Evolutionary conservation across 2,329 filamentous ascomycete genomes (phyloP), one percentile per base, ranked within the genome.

Genomic region (Zymoseptoria ardabiliae): DNA sequence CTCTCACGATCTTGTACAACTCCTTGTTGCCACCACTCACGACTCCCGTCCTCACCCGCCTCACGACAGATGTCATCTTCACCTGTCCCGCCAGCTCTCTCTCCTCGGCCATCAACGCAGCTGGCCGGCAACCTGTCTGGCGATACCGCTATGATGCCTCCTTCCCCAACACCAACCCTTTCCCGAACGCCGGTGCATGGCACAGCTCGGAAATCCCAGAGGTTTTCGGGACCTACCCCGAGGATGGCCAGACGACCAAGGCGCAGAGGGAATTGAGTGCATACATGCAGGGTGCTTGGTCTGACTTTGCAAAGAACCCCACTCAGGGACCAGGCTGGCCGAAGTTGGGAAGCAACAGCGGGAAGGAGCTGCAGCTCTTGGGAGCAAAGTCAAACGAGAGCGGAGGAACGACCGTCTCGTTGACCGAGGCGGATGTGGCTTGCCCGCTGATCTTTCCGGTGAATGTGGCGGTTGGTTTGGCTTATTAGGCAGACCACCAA

Each of bases 141-240:
- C 64, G 67, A 55, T 70, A 70, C 61, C 54, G 62, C 51, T 71
- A 72, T 61, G 63, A 66, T 21, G 70, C 65, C 28, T 60, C 65
- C 61, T 73, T 65, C 54, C 63, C 69, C 11, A 72, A 72, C 55
- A 57, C 65, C 19, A 52, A 4, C 50, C 61, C 19, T 64, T 61
- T 49, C 64, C 63, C 1, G n/a, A 59, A 63, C 48, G 53, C 55
- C 7, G 70, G 71, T 2, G 72, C 69, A 2, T 76, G 71, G 50
- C 74, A 76, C 54, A 60, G 58, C 17, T 64, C 66, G 4, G 74
- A 76, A 49, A 70, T 75, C 10, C 60, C 61, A 10, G 50, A 61
- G 21, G 61, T 67, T 1, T 68, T 62, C 50, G 65, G 66, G n/a
- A 64, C 67, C 2, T 66, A 66, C 30, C 57, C 66, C 13, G 25